Percentiles rank a stretch among this genome's conserved stretches.
Conservation (phyloP, 2,329 filamentous ascomycete species). For the Celoporthe dispersa region DNA sequence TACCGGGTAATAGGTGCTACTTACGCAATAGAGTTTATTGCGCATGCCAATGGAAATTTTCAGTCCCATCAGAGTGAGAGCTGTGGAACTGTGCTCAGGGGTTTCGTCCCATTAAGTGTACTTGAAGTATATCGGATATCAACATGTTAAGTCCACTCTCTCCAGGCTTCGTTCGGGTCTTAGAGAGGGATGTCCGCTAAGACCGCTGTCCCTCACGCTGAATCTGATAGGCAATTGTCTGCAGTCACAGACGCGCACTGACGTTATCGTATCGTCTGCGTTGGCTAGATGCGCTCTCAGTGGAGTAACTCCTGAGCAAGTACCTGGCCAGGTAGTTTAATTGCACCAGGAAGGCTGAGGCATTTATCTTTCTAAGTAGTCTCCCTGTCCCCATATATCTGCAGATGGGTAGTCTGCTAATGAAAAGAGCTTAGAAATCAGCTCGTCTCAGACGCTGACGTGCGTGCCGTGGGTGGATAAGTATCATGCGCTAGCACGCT, state of each 20-base stretch:
- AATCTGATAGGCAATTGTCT: not conserved
- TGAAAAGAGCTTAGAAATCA: slow-evolving; percentile 1
- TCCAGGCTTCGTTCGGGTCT: not conserved
- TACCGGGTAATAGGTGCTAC: too few relatives aligned
- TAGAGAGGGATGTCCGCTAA: not conserved
- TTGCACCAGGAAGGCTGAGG: not conserved
- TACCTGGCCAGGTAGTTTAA: too few relatives aligned
- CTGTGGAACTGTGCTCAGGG: not conserved
- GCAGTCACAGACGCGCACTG: not conserved
- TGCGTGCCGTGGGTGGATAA: not conserved
- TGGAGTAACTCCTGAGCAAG: not conserved
- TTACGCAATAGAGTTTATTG: not conserved
- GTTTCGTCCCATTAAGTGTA: not conserved
- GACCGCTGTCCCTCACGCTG: not conserved
- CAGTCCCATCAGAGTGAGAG: not conserved
- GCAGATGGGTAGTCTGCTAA: not conserved
- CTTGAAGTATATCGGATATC: not conserved
- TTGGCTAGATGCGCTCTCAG: not conserved
- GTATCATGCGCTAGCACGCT: not conserved
- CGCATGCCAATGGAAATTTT: not conserved
- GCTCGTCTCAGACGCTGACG: not conserved
- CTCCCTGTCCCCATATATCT: not conserved
- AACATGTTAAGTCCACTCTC: not conserved
- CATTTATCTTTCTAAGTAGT: not conserved
- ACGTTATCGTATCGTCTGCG: not conserved